Evolutionary conservation across 768 basidiomycete species (phyloP).

Genomic region (Phylloporus rhodoxanthus): DNA sequence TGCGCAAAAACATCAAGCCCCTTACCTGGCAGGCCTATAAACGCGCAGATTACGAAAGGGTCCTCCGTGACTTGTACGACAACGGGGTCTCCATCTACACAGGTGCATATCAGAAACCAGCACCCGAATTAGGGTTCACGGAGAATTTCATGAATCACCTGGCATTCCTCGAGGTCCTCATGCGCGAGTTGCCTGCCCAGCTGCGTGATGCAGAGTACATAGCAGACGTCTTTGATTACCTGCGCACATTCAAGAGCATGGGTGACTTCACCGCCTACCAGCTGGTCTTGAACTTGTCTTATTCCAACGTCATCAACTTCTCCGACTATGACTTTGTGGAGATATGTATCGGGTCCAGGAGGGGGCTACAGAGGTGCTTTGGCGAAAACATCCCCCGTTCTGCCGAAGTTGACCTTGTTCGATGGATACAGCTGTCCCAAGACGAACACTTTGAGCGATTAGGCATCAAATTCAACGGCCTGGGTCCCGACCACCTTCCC

Average conservation of each 20-base stretch:
- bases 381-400: conserved; percentile 36
- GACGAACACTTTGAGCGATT: conserved; percentile 54
- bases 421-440: conserved; percentile 60
- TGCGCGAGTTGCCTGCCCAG: conserved; percentile 51
- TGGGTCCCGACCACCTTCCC: conserved; percentile 44
- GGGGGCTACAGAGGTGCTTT: conserved; percentile 68
- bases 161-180: conserved; percentile 49
- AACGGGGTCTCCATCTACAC: conserved; percentile 53
- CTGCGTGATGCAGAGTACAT: conserved; percentile 48
- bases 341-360: conserved; percentile 59
- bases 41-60: conserved; percentile 44
- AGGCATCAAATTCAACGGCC: conserved; percentile 45
- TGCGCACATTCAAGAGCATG: conserved; percentile 61
- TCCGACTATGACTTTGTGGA: conserved; percentile 66
- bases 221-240: conserved; percentile 56
- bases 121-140: conserved; percentile 48
- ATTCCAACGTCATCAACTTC: conserved; percentile 53
- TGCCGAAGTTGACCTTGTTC: conserved; percentile 54
- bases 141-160: conserved; percentile 56
- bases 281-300: conserved; percentile 54
- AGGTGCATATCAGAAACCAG: conserved; percentile 66
- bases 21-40: conserved; percentile 59
- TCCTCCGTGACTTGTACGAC: conserved; percentile 41
- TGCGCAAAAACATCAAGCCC: conserved; percentile 47
- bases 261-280: conserved; percentile 73